Evolutionary conservation across 2,329 filamentous ascomycete genomes (phyloP), one percentile per base, ranked within the genome.

Genomic region (Fusarium humuli): DNA sequence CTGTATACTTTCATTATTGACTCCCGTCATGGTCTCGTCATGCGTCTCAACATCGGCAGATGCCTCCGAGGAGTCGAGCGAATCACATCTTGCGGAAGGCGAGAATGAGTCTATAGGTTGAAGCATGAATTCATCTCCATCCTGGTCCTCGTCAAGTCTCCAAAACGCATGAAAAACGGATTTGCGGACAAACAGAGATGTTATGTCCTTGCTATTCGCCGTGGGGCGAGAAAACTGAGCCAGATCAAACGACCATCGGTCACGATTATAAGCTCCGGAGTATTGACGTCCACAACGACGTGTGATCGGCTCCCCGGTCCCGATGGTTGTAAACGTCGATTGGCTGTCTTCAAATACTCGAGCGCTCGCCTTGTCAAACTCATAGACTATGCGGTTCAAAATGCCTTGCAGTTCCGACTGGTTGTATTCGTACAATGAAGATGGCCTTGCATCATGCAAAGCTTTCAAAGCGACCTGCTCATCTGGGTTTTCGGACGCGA

Each of bases 161-260:
- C 44, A 61, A 27, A 61, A 61, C 5, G 58, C 50, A 29, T 57
- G 25, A 27, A 61, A 61, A 12, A 61, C 52, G 3, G 58, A 61
- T 37, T 57, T 61, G 14, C 58, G 49, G 22, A 61, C 58, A 16
- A 61, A 61, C 5, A 61, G 44, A 3, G 50, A 61, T 13, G 58
- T 61, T 14, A 61, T 44, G 16, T 61, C 58, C 18, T 9, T 41
- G 4, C 42, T 48, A 34, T 55, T 45, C n/a, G 49, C 6, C 3
- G 29, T 42, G 23, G 27, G 49, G 8, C 22, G 20, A 18, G 25
- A 48, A 32, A 61, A 56, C 10, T 4, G 7, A 14, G 25, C 5
- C 7, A 61, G 20, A 14, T 55, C 8, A 16, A 47, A 48, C 13
- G 30, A 40, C 48, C 48, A 52, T 32, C 58, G 40, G 27, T 61